Evolutionary conservation across 495 filamentous ascomycete species (phyloP), one percentile per base, ranked within the genome.

Genomic region (Aspergillus carlsbadensis): DNA sequence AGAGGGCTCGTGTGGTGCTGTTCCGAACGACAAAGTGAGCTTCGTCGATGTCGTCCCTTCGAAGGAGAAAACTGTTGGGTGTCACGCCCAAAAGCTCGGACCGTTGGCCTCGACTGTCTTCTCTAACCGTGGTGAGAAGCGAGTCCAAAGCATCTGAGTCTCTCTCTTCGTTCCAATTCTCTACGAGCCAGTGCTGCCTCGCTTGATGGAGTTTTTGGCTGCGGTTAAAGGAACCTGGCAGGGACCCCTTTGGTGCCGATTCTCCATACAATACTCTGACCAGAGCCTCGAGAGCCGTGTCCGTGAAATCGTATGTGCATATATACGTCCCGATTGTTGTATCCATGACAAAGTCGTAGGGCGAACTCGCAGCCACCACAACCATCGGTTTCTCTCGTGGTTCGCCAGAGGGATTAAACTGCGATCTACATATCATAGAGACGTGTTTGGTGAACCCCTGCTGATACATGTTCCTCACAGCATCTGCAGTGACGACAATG

Each of bases 271-370:
- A 68, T 5, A 88, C 86, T 41, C 91, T 86, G 26, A 92, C 90
- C 8, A 96, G 73, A 2, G 91, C 88, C 51, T 85, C 83, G 75
- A 96, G 81, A 20, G 91, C 91, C 0, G 89, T 92, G 61, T 96
- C 91, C 4, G 91, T 96, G 65, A 94, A 95, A 73, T 96, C 91
- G 64, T 92, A 96, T 0, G 91, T 96, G 72, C 91, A 96, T 44
- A 96, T 79, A 65, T 95, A 96, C 4, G 91, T 95, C 8, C 87
- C 87, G 26, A 96, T 89, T 3, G 85, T 80, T 49, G 85, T 83
- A 57, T 96, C 91, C 84, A 89, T 91, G n/a, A 90, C 91, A 69
- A 96, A 96, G 68, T 96, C 91, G 69, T 95, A 96, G 1, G 91
- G 91, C 7, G 91, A 95, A 70, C 90, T 95, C 50, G 92, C 90